phyloP scores from a whole-genome alignment of 179 eudicot genomes.

The Nepenthes alata region DNA sequence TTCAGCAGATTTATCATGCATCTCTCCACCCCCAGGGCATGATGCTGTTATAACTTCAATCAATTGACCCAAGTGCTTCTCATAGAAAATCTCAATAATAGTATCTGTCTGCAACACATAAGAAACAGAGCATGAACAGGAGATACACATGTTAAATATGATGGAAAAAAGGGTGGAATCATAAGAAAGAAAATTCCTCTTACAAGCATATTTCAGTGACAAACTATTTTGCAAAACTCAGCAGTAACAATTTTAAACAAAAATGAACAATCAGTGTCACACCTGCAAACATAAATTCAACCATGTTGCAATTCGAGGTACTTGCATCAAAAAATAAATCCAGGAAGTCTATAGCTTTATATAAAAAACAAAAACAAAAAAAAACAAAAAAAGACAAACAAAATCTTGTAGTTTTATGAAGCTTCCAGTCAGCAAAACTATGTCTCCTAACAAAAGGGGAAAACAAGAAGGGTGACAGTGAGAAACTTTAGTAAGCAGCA shows the following conservation, averaged over 20 bases:
- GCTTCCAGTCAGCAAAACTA: too few species aligned
- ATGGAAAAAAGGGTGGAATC: constrained; percentile 1
- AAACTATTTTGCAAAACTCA: constrained; percentile 12
- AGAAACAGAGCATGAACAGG: neutral
- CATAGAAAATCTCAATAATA: constrained; percentile 72
- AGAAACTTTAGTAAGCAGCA: too few species aligned
- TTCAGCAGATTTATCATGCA: constrained; percentile 18
- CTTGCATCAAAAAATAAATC: constrained; percentile 1
- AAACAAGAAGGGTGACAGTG: too few species aligned
- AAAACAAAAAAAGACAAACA: too few species aligned
- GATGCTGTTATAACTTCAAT: constrained; percentile 72
- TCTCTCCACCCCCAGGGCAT: constrained; percentile 34
- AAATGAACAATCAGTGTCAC: constrained; percentile 15
- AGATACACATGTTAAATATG: neutral
- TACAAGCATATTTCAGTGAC: constrained; percentile 17
- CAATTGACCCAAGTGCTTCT: constrained; percentile 77
- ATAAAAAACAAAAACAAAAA: too few species aligned
- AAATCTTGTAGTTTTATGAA: too few species aligned
- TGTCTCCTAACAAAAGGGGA: too few species aligned
- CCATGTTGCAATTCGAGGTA: constrained; percentile 9
- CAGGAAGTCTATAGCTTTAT: too few species aligned
- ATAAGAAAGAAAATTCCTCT: constrained; percentile 11
- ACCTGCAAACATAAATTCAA: constrained; percentile 17
- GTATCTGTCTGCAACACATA: constrained; percentile 64
- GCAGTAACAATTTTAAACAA: constrained; percentile 11